Evolutionary conservation across 805 yeast genomes (phyloP), one percentile per base, ranked within the genome.

Genomic region (Cyberlindnera maclurae): DNA sequence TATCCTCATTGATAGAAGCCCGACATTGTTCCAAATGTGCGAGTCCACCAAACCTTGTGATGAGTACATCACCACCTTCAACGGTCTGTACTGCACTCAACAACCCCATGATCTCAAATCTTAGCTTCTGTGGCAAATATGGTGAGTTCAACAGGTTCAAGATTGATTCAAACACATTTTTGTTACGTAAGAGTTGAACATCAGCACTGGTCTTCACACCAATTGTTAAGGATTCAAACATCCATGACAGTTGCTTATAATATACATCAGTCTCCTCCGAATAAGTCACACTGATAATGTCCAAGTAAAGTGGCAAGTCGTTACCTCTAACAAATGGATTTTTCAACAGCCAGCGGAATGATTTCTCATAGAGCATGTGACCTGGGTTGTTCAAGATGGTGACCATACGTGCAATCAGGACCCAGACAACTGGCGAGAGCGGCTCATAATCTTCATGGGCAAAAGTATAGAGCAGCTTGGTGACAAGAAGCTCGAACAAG

Each of bases 291-390:
- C 57, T 57, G 7, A 54, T 47, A 26, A 60, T 57, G 15, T 52
- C 60, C 27, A 51, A 55, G 39, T 55, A 61, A 20, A 75, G 48
- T 3, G 80, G 79, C 5, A 75, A 49, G 12, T 72, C 77, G 38
- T 58, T 56, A 0, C 53, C 37, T 29, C 59, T 59, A 13, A 75
- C 47, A 15, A 54, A 47, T 24, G 71, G 68, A n/a, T 58, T 54
- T 37, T 61, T 63, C 26, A 86, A 62, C 10, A 88, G 67, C 70
- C 78, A 86, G 42, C 80, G 71, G 49, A 69, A 75, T 0, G 77
- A 75, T 47, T 76, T 75, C 45, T 88, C 96, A 57, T 81, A 84
- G 15, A 90, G 57, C 49, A 69, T 71, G 45, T 85, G 90, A 0
- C 79, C 75, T 0, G 97, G 96, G 44, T 79, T 76, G 5, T 68